Base-by-base conservation (phyloP, 1,284 basidiomycete species). In the Sanghuangporus sanghuang region DNA sequence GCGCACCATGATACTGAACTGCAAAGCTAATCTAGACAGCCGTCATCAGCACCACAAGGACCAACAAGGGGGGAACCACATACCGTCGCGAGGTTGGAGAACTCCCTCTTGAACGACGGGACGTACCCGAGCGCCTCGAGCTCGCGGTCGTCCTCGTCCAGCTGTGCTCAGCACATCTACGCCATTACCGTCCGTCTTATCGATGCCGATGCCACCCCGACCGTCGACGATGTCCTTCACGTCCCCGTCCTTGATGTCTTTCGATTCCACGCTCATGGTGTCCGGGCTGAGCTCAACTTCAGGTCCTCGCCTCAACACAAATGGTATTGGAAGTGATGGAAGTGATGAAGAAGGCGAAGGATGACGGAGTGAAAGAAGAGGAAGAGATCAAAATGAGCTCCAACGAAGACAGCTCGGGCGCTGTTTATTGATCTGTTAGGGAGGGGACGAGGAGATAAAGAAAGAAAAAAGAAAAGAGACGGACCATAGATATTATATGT, bases 41-140 rank as follows among this genome's bases (percentile, higher is more conserved):
- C 18, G 9, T 18, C 5, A 42, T 36, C 18, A 48, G 53, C 38
- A 54, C 44, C 21, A 54, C 18, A 7, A 3, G 36, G 23, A n/a
- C 21, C 6, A 46, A 9, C 40, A 42, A 42, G 40, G 2, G 5
- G 18, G 18, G 32, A 14, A 27, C 36, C 38, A 53, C 80, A 65
- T 68, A 88, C 87, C 67, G 89, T 91, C 23, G 89, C 87, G 46
- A 93, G 75, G 69, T 90, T 92, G 49, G 88, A 86, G 70, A 93
- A 93, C 77, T 93, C 91, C 62, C 91, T 81, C 72, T 84, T 86
- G 78, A 93, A 93, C 21, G 88, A 89, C 32, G 89, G 89, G 67
- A 82, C 81, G 70, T 92, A 92, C 38, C 89, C 89, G 72, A 90
- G 72, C 14, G 85, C 85, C 59, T 85, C 78, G 40, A 91, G 80